Conservation (phyloP, 306 rosid genomes). For the Fragaria nilgerrensis region DNA sequence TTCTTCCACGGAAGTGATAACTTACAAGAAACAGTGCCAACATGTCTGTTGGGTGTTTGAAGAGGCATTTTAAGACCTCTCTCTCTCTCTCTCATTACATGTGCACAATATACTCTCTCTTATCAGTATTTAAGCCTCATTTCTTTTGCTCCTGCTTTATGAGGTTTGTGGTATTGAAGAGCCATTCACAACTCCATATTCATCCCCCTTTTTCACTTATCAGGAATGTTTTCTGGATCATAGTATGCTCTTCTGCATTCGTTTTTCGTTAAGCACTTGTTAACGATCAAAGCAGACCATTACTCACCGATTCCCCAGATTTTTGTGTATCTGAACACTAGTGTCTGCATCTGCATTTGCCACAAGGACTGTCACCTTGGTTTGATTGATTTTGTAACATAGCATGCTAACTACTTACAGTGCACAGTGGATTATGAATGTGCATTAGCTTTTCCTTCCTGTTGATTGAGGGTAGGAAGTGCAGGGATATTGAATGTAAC, state of each 20-base stretch:
- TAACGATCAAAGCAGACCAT: neutral
- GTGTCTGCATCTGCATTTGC: neutral
- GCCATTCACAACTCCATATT: no score
- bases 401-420: neutral
- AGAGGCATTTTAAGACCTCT: neutral
- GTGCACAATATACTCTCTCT: neutral
- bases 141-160: neutral
- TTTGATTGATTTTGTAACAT: neutral
- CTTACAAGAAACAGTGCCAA: neutral
- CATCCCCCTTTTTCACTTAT: neutral
- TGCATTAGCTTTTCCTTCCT: neutral
- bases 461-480: neutral
- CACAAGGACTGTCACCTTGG: neutral
- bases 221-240: neutral
- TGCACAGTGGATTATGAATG: neutral
- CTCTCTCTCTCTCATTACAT: neutral
- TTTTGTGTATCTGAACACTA: neutral
- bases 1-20: neutral
- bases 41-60: neutral
- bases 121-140: conserved; percentile 2
- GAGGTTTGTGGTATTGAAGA: neutral
- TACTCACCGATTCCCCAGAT: neutral
- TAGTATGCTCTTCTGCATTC: neutral
- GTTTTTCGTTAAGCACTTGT: neutral
- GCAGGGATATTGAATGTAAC: neutral